Evolutionary conservation across 176 grass and related monocot species (phyloP).

Genomic region (Elaeis guineensis): DNA sequence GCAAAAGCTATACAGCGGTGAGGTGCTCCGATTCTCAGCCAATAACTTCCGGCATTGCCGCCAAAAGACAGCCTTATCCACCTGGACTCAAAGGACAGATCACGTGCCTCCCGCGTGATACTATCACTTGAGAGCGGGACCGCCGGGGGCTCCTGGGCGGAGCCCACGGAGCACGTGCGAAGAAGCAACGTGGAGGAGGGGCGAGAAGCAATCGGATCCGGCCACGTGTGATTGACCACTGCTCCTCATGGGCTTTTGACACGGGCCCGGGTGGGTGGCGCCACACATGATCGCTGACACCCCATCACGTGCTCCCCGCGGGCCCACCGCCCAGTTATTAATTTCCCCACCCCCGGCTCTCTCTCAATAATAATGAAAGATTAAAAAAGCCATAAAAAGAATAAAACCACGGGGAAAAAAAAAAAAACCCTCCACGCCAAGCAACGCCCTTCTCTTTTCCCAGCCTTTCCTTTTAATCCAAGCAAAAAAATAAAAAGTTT

Average conservation of each 20-base stretch:
- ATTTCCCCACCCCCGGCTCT: not conserved
- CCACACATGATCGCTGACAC: conserved; percentile 13
- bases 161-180: conserved; percentile 5
- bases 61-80: too few species aligned
- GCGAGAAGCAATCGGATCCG: conserved; percentile 1
- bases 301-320: conserved; percentile 8
- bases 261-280: too few species aligned
- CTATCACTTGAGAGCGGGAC: too few species aligned
- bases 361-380: not conserved
- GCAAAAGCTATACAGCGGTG: too few species aligned
- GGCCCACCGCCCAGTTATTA: not conserved
- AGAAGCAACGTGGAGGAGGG: conserved; percentile 12
- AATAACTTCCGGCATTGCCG: too few species aligned
- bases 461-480: conserved; percentile 54
- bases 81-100: too few species aligned
- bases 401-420: not conserved
- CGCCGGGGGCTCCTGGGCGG: too few species aligned
- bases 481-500: conserved; percentile 23
- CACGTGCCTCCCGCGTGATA: too few species aligned
- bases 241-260: not conserved
- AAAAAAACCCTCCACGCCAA: conserved; percentile 17
- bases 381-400: not conserved
- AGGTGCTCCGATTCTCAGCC: too few species aligned
- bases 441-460: conserved; percentile 7
- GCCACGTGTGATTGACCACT: conserved; percentile 29